Evolutionary conservation across 164 flowering plant genomes (phyloP).

Genomic region (Amborella trichopoda): DNA sequence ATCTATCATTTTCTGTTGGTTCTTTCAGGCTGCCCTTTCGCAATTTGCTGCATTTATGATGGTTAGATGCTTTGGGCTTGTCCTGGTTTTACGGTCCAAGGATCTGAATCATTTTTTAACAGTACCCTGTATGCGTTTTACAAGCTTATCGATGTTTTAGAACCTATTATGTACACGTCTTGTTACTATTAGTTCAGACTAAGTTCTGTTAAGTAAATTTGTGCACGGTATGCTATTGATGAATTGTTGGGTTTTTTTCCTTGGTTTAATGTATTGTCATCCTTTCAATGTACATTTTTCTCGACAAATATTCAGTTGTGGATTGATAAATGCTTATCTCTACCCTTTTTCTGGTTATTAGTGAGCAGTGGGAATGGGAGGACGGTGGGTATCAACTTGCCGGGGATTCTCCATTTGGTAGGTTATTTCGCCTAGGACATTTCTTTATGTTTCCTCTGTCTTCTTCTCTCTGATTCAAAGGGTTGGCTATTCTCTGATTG

Average conservation of each 20-base stretch:
- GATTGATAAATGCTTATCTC: background rate
- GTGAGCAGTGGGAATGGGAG: conserved; percentile 40
- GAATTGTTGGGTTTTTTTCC: background rate
- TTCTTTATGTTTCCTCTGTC: background rate
- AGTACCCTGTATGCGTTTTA: too few species aligned
- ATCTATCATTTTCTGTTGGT: too few species aligned
- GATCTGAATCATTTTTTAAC: too few species aligned
- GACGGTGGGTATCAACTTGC: conserved; percentile 19
- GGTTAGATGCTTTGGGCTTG: too few species aligned
- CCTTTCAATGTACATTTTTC: background rate
- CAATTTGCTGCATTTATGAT: too few species aligned
- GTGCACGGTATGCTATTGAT: background rate
- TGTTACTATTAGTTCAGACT: background rate
- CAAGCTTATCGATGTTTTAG: too few species aligned
- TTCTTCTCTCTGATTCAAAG: background rate
- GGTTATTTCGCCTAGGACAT: background rate
- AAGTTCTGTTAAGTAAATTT: background rate
- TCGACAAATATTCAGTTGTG: background rate
- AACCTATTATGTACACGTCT: too few species aligned
- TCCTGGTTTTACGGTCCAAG: too few species aligned
- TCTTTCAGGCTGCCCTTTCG: too few species aligned
- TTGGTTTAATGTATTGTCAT: too few species aligned
- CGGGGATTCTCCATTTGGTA: conserved; percentile 25
- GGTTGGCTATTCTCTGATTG: conserved; percentile 1
- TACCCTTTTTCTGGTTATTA: conserved; percentile 13